Conservation (phyloP, 768 basidiomycete genomes). For the Mycena rebaudengoi region DNA sequence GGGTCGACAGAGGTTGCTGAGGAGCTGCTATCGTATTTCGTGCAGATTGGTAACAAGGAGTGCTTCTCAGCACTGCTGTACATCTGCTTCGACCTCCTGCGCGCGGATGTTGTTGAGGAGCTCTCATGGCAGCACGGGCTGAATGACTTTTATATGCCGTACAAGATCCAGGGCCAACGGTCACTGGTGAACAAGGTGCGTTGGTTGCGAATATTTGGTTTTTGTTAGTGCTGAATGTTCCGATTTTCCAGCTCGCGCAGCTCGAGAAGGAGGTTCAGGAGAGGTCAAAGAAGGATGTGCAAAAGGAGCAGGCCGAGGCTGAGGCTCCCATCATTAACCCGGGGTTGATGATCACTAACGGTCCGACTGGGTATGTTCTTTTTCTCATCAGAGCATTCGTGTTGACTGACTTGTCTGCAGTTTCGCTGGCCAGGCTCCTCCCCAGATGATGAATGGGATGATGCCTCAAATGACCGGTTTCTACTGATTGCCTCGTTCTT, state of each 20-base stretch:
- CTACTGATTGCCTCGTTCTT: conserved; percentile 18
- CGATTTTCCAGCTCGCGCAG: conserved; percentile 62
- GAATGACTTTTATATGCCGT: conserved; percentile 98
- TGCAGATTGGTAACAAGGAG: conserved; percentile 98
- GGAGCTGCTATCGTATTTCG: conserved; percentile 95
- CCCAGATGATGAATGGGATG: conserved; percentile 76
- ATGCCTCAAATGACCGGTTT: conserved; percentile 47
- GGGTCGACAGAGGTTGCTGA: conserved; percentile 89
- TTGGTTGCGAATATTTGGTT: no score
- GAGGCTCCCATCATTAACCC: conserved; percentile 91
- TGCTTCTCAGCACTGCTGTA: conserved; percentile 93
- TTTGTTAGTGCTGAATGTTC: conserved; percentile 19
- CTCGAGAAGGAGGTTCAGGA: conserved; percentile 93
- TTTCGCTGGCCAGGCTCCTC: conserved; percentile 65
- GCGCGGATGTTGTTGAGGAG: conserved; percentile 92
- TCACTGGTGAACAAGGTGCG: conserved; percentile 78
- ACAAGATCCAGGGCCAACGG: conserved; percentile 88
- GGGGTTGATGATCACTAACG: conserved; percentile 76
- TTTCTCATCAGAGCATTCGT: conserved; percentile 5
- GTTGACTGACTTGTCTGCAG: conserved; percentile 42
- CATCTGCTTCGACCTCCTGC: conserved; percentile 94
- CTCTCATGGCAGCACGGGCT: conserved; percentile 96
- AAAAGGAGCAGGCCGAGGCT: conserved; percentile 90
- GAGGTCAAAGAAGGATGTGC: conserved; percentile 82
- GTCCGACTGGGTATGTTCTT: conserved; percentile 62